Base-by-base conservation (phyloP, 495 filamentous ascomycete genomes). In the Cudoniella acicularis region DNA sequence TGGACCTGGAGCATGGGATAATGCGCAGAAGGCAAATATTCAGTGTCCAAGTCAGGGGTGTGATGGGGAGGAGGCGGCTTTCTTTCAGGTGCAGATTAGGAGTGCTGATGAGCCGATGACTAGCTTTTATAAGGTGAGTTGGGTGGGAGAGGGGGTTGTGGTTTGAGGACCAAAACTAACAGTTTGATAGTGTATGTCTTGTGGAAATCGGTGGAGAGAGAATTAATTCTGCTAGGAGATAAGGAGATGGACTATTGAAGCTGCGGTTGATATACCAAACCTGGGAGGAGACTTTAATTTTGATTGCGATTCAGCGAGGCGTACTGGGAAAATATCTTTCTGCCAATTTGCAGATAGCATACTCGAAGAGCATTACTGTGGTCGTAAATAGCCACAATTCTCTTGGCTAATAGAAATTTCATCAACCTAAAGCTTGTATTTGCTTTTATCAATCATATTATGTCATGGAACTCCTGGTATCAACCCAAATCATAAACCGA, bases 61-160 rank as follows among this genome's bases (percentile, higher is more conserved):
- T 75, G 79, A 85, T 58, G 87, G 89, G 26, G 75, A 80, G 49
- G 82, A 89, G 74, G 94, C 95, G 36, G 95, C 90, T 58, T 97
- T 90, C 81, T 95, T 91, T 75, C 89, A 93, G 81, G 85, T 97
- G 65, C 94, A 98, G 81, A 98, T 96, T 75, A 86, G 94, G 57
- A 96, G 90, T 77, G 94, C 95, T 42, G 94, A 98, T 75, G 94
- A 98, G 79, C 94, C 94, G 52, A 96, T 96, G 91, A 98, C 94
- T 49, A 90, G 82, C 42, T 98, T 98, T 73, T 92, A 87, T 71
- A 92, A 89, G 88, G 90, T 92, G 17, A 3, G 45, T 43, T 13
- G 13, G 4, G 11, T 1, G 26, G 49, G 8, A 17, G 16, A 9
- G 9, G 20, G 47, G 16, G 18, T 42, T 26, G 41, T n/a, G 17